Evolutionary conservation across 2,329 filamentous ascomycete species (phyloP), one percentile per base, ranked within the genome.

Genomic region (Botrytis galanthina): DNA sequence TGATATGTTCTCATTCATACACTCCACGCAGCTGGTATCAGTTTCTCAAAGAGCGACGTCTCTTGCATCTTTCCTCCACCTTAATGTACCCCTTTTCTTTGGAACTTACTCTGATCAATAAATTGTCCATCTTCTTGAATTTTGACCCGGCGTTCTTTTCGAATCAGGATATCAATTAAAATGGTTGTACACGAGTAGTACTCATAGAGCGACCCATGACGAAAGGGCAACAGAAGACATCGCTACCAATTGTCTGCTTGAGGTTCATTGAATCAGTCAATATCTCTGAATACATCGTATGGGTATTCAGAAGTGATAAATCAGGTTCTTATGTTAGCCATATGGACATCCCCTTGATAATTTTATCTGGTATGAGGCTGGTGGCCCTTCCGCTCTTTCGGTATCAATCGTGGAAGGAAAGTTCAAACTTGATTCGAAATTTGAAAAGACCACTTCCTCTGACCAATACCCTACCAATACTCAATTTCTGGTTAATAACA

Each of bases 101-200:
- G 29, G 16, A 35, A 57, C 54, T 35, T 70, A 6, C n/a, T 63
- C 3, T 46, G n/a, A 42, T 60, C 48, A 29, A 63, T n/a, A n/a
- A 6, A 29, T 35, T 62, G 37, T 8, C 44, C 35, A 39, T 16
- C 10, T 8, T 51, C 44, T 35, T 37, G n/a, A 16, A 46, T 44
- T 6, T 54, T 37, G 2, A 68, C 16, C 12, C 18, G 44, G 7
- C 71, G 69, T 42, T 73, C 62, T 26, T 66, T 37, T 26, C 37
- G 42, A 1, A 67, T 48, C 1, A 71, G 75, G 18, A 75, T 74
- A 9, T 75, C 69, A 20, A 75, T 71, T 20, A 76, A 70, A 12
- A 77, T 76, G 12, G 64, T 73, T 37, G 73, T 75, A 57, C 74
- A 70, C 0, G 72, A 75, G 62, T 77, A 78, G 16, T 73, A 54